Conservation (phyloP, 441 rosid species). For the Adansonia madagascariensis region DNA sequence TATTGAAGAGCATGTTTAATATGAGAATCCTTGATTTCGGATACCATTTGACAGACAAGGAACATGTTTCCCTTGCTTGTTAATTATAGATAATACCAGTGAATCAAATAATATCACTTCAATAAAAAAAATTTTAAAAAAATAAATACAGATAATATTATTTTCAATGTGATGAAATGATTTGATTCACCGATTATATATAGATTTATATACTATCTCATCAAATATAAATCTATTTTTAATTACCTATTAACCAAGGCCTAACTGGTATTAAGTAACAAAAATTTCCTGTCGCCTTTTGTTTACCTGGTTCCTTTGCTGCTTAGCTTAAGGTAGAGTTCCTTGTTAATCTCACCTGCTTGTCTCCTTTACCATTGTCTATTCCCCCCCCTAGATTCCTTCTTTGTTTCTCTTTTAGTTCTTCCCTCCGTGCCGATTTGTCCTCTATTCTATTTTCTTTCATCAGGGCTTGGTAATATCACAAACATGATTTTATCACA, state of each 20-base stretch:
- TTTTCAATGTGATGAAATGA: too few species aligned
- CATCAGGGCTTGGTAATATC: not conserved
- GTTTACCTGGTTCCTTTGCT: too few species aligned
- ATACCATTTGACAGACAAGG: not conserved
- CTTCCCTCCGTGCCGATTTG: not conserved
- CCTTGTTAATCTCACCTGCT: not conserved
- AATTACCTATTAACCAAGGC: too few species aligned
- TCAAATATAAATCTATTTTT: too few species aligned
- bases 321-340: not conserved
- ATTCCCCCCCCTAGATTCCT: not conserved
- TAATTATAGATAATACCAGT: not conserved
- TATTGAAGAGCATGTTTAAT: not conserved
- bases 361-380: not conserved
- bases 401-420: not conserved
- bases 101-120: too few species aligned
- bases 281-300: too few species aligned
- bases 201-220: too few species aligned
- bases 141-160: too few species aligned
- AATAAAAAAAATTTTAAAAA: too few species aligned
- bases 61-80: not conserved
- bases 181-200: too few species aligned
- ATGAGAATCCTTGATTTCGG: conserved; percentile 4
- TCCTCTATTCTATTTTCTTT: not conserved
- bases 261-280: too few species aligned
- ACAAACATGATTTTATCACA: too few species aligned